Evolutionary conservation across 371 early-diverging fungal genomes (phyloP).

Genomic region (Furculomyces boomerangus): DNA sequence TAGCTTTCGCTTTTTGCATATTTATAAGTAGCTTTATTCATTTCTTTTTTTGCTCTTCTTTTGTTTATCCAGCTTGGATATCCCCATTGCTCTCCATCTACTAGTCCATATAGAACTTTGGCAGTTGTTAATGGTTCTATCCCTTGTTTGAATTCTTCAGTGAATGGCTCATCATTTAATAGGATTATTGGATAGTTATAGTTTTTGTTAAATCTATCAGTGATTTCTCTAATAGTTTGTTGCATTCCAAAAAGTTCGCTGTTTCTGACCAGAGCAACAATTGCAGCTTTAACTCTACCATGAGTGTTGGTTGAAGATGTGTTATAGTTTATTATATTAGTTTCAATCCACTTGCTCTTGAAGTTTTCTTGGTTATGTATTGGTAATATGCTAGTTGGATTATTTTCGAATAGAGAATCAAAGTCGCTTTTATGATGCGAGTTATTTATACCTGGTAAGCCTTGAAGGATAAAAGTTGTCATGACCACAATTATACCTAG

Average conservation of each 20-base stretch:
- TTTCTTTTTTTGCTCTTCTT: conserved; percentile 20
- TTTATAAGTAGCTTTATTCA: conserved; percentile 44
- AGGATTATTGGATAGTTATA: conserved; percentile 83
- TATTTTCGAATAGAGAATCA: too few species aligned
- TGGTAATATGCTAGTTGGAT: too few species aligned
- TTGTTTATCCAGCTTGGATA: conserved; percentile 57
- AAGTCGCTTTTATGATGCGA: too few species aligned
- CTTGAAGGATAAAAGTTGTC: too few species aligned
- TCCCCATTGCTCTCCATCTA: conserved; percentile 61
- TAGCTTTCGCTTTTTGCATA: conserved; percentile 77
- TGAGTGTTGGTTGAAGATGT: too few species aligned
- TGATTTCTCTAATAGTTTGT: conserved; percentile 47
- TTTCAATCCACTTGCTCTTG: too few species aligned
- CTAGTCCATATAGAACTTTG: conserved; percentile 27
- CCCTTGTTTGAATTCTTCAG: conserved; percentile 43
- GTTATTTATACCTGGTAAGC: too few species aligned
- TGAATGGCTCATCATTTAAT: conserved; percentile 65
- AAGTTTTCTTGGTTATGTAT: too few species aligned
- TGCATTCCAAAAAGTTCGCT: conserved; percentile 44
- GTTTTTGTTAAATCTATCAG: conserved; percentile 60
- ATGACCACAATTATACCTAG: too few species aligned
- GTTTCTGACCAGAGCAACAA: conserved; percentile 51
- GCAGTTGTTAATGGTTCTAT: conserved; percentile 27
- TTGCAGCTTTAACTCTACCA: conserved; percentile 9
- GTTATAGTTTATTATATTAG: too few species aligned